phyloP scores from a whole-genome alignment of 352 stramenopile species.

The Phytophthora pisi region DNA sequence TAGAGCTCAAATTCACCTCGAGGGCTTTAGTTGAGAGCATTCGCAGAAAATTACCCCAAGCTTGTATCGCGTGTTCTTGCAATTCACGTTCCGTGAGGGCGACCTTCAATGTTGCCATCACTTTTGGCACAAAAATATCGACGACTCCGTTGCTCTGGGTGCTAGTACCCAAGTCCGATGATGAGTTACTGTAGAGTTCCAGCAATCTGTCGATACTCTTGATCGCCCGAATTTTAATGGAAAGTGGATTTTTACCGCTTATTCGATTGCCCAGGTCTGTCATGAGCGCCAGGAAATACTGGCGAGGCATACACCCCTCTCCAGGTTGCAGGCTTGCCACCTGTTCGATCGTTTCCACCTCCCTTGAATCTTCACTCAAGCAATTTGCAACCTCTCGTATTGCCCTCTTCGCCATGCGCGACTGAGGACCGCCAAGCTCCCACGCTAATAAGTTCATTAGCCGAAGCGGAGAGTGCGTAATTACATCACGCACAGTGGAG shows the following conservation, averaged over 20 bases:
- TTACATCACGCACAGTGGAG: conserved; percentile 60
- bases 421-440: conserved; percentile 64
- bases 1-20: conserved; percentile 85
- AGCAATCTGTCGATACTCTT: conserved; percentile 79
- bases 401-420: conserved; percentile 55
- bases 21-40: conserved; percentile 84
- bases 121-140: conserved; percentile 87
- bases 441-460: conserved; percentile 68
- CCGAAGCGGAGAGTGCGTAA: conserved; percentile 54
- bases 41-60: conserved; percentile 80
- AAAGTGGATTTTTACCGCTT: conserved; percentile 41
- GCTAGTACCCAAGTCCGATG: conserved; percentile 27
- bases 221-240: conserved; percentile 65
- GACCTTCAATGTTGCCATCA: conserved; percentile 90
- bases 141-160: conserved; percentile 50
- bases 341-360: conserved; percentile 26
- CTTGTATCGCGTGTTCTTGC: conserved; percentile 64
- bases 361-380: conserved; percentile 39
- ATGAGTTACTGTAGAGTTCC: conserved; percentile 52
- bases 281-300: conserved; percentile 87
- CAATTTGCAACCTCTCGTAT: conserved; percentile 63
- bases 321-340: conserved; percentile 25
- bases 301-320: conserved; percentile 64
- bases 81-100: conserved; percentile 62
- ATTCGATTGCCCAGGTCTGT: conserved; percentile 78